These are phyloP conservation scores for Cyclotella baltica DNA, from an alignment of 108 stramenopile genomes.

Conservation along the genomic window DNA sequence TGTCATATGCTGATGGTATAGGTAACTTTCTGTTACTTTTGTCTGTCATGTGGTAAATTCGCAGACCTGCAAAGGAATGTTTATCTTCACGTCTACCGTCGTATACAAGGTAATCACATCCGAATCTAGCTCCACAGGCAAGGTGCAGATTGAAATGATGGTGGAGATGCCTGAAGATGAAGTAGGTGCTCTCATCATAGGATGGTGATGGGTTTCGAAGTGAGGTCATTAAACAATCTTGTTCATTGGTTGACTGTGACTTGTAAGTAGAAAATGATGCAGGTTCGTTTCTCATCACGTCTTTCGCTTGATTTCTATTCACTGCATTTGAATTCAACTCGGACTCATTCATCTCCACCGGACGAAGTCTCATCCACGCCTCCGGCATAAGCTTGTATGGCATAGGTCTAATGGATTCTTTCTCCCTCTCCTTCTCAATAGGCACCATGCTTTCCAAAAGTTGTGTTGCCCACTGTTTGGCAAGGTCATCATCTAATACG, in stretches of 20 bases:
- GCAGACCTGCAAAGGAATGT: slow-evolving; percentile 91
- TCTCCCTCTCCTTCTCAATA: slow-evolving; percentile 59
- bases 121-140: slow-evolving; percentile 88
- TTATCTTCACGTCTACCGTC: slow-evolving; percentile 79
- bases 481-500: slow-evolving; percentile 53
- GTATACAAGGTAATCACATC: slow-evolving; percentile 85
- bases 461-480: slow-evolving; percentile 65
- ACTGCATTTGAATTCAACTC: neutral
- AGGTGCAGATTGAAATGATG: slow-evolving; percentile 61
- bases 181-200: slow-evolving; percentile 43
- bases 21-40: slow-evolving; percentile 41
- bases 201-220: slow-evolving; percentile 27
- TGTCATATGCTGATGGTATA: slow-evolving; percentile 71
- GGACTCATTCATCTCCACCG: slow-evolving; percentile 22
- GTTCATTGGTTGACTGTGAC: neutral
- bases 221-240: slow-evolving; percentile 18
- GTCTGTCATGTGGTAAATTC: slow-evolving; percentile 51
- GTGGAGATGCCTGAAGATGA: slow-evolving; percentile 65
- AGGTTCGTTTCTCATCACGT: neutral
- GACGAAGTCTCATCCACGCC: slow-evolving; percentile 73
- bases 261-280: neutral
- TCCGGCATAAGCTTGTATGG: slow-evolving; percentile 78
- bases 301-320: neutral
- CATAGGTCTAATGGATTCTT: slow-evolving; percentile 80
- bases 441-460: slow-evolving; percentile 58